Evolutionary conservation across 306 rosid species (phyloP).

Genomic region (Casuarina equisetifolia): DNA sequence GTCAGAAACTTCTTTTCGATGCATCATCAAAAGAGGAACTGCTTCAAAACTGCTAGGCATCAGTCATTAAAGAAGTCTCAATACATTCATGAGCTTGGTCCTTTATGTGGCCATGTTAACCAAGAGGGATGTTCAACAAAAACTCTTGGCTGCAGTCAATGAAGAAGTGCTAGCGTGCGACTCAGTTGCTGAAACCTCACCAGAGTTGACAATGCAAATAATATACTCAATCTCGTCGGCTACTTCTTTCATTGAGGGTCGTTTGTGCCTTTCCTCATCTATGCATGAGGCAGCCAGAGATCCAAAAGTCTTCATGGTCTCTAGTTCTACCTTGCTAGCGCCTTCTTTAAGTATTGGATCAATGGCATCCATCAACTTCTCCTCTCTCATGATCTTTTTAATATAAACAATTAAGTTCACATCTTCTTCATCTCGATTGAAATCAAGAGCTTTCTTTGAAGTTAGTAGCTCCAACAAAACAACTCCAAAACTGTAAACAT

Average conservation of each 20-base stretch:
- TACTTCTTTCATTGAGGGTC: constrained; percentile 67
- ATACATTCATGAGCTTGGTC: too few species aligned
- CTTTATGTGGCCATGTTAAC: too few species aligned
- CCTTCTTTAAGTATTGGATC: constrained; percentile 46
- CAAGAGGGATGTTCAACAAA: too few species aligned
- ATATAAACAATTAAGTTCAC: constrained; percentile 57
- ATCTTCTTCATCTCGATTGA: constrained; percentile 51
- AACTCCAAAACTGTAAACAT: constrained; percentile 32
- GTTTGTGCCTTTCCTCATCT: constrained; percentile 49
- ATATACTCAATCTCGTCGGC: constrained; percentile 52
- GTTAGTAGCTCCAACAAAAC: constrained; percentile 56
- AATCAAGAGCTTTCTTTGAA: constrained; percentile 53
- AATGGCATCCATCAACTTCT: constrained; percentile 42
- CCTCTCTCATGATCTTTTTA: constrained; percentile 42
- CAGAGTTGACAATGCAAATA: constrained; percentile 26
- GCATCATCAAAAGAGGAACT: too few species aligned
- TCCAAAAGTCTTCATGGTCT: constrained; percentile 51
- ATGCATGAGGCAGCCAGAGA: constrained; percentile 48
- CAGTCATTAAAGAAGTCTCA: too few species aligned
- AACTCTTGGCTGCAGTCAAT: too few species aligned
- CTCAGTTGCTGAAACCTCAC: not conserved
- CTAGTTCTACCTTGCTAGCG: constrained; percentile 36
- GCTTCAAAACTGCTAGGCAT: too few species aligned
- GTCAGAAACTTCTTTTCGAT: too few species aligned
- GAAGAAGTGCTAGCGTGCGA: not conserved